Percentiles rank a stretch among this genome's conserved stretches.
phyloP scores from a whole-genome alignment of 2,329 filamentous ascomycete genomes.

The Monilinia polystroma region DNA sequence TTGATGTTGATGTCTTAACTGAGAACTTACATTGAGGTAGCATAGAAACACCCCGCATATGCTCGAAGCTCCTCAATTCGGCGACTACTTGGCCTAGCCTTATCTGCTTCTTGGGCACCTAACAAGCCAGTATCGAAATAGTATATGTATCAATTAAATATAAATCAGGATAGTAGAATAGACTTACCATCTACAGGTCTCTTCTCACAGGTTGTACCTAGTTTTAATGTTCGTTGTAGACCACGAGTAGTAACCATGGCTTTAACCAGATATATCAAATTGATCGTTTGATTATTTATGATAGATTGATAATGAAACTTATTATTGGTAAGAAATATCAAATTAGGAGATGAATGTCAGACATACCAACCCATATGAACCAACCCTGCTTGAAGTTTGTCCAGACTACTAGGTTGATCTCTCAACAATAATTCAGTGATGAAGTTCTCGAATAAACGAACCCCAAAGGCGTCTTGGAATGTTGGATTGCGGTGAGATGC shows the following conservation, averaged over 20 bases:
- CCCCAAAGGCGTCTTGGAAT: conserved; percentile 22
- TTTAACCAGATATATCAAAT: conserved; percentile 25
- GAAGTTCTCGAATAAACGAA: conserved; percentile 27
- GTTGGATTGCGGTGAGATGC: conserved; percentile 23
- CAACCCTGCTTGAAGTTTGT: conserved; percentile 37
- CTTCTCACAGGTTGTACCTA: neutral
- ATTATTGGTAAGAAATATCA: neutral
- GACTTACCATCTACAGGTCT: neutral
- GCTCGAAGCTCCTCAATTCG: conserved; percentile 31
- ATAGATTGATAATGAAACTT: conserved; percentile 30
- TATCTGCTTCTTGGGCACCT: conserved; percentile 25
- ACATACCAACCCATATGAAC: conserved; percentile 35
- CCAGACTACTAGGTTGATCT: conserved; percentile 34
- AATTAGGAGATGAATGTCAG: neutral
- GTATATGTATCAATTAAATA: too few species aligned
- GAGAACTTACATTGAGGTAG: conserved; percentile 21
- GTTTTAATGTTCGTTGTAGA: neutral
- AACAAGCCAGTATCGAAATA: conserved; percentile 17
- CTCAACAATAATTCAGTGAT: conserved; percentile 24
- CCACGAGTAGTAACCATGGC: neutral
- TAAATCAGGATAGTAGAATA: neutral
- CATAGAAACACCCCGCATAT: conserved; percentile 27
- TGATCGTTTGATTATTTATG: conserved; percentile 31
- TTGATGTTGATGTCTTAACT: neutral
- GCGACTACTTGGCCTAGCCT: conserved; percentile 18